phyloP scores from a whole-genome alignment of 176 grass and related monocot species.

The Tuctoria greenei region DNA sequence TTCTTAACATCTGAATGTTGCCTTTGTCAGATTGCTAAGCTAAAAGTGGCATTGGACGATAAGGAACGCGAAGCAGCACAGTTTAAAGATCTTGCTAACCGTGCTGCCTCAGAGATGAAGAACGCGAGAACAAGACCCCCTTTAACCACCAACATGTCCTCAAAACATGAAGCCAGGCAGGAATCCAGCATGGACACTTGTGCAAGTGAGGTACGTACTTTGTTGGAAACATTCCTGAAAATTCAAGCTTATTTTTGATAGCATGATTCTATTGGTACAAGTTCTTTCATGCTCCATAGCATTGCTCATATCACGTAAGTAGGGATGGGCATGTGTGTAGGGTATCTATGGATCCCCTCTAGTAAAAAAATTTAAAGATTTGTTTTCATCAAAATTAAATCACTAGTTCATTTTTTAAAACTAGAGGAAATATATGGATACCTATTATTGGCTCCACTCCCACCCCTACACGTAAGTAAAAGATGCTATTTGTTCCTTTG shows the following conservation, averaged over 20 bases:
- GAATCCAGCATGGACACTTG: conserved; percentile 38
- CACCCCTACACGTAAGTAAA: too few relatives aligned
- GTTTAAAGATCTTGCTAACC: conserved; percentile 46
- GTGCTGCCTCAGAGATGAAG: conserved; percentile 40
- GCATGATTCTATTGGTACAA: neutral
- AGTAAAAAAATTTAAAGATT: too few relatives aligned
- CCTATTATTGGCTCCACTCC: too few relatives aligned
- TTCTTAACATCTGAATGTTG: neutral
- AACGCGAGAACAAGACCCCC: conserved; percentile 54
- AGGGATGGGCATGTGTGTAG: too few relatives aligned
- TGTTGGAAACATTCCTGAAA: neutral
- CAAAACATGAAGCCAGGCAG: conserved; percentile 50
- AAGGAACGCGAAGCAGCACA: conserved; percentile 57
- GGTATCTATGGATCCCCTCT: too few relatives aligned
- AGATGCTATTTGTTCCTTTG: neutral
- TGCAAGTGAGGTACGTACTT: conserved; percentile 61
- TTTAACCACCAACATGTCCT: conserved; percentile 20
- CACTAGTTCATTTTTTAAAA: too few relatives aligned
- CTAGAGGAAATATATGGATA: too few relatives aligned
- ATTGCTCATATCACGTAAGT: neutral
- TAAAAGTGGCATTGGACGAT: conserved; percentile 64
- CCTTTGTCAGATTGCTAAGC: conserved; percentile 56
- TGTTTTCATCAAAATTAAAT: too few relatives aligned
- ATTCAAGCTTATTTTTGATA: neutral
- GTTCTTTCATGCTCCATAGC: neutral